phyloP scores from a whole-genome alignment of 1,284 basidiomycete species.

The Puccinia hordei region DNA sequence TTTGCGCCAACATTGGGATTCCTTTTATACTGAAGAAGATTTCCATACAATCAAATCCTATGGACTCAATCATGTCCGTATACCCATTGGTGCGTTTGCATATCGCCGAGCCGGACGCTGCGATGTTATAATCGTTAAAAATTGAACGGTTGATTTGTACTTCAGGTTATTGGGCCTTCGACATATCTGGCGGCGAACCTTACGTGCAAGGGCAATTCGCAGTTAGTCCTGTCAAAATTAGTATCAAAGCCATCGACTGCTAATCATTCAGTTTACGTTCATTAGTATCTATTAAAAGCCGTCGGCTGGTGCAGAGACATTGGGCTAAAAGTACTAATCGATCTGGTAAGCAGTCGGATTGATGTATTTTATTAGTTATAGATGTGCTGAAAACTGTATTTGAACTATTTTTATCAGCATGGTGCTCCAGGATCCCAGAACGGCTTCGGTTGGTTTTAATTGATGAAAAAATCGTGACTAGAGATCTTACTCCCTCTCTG shows the following conservation, averaged over 20 bases:
- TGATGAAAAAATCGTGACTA: neutral
- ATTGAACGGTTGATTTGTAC: neutral
- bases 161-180: constrained; percentile 66
- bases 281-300: constrained; percentile 64
- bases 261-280: neutral
- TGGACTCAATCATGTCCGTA: constrained; percentile 77
- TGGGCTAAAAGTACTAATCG: constrained; percentile 77
- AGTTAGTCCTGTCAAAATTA: neutral
- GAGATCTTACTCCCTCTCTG: neutral
- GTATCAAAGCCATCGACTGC: neutral
- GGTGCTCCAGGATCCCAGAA: constrained; percentile 62
- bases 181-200: constrained; percentile 75
- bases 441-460: constrained; percentile 69
- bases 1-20: constrained; percentile 73
- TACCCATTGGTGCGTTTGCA: constrained; percentile 75
- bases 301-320: constrained; percentile 75
- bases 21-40: constrained; percentile 77
- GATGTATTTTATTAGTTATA: neutral
- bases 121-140: neutral
- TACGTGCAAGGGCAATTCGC: constrained; percentile 78
- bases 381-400: neutral
- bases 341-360: constrained; percentile 61
- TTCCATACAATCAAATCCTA: constrained; percentile 73
- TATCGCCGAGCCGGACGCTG: neutral
- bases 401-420: constrained; percentile 56